A percentile compares a stretch with the other conserved stretches of the same genome.
These are phyloP conservation scores for Scleroderma bovista DNA, from an alignment of 768 basidiomycete genomes.

Conservation along the genomic window DNA sequence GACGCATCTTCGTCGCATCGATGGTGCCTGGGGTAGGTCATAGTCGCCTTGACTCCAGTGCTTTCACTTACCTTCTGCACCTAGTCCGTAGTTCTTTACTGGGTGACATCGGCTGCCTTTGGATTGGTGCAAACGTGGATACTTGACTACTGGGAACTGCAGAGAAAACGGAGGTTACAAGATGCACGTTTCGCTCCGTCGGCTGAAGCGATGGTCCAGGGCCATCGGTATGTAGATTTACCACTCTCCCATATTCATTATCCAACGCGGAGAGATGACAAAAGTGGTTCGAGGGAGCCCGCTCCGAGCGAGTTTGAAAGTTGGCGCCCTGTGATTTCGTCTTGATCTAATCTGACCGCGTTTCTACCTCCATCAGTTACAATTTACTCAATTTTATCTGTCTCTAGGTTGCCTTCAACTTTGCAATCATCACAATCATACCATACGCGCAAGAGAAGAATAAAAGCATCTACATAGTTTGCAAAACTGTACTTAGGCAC, in stretches of 20 bases:
- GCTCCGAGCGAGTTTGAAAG: slow-evolving; percentile 26
- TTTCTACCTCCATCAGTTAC: slow-evolving; percentile 1
- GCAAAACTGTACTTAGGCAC: not conserved
- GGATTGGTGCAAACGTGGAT: slow-evolving; percentile 72
- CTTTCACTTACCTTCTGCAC: slow-evolving; percentile 4
- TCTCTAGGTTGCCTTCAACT: not conserved
- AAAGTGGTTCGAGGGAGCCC: slow-evolving; percentile 73
- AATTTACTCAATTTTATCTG: not conserved
- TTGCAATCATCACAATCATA: not conserved
- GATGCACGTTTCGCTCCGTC: not conserved
- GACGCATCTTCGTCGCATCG: slow-evolving; percentile 61
- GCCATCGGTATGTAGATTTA: slow-evolving; percentile 12
- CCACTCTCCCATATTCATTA: not conserved
- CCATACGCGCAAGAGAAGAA: not conserved
- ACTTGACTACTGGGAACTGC: slow-evolving; percentile 58
- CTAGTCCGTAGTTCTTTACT: slow-evolving; percentile 66
- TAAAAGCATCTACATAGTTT: not conserved
- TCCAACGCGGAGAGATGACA: slow-evolving; percentile 55
- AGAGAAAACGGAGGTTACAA: slow-evolving; percentile 26
- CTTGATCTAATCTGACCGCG: slow-evolving; percentile 92
- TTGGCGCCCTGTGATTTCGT: slow-evolving; percentile 52
- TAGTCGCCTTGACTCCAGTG: not conserved
- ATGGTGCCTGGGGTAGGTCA: slow-evolving; percentile 65
- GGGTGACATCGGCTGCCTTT: slow-evolving; percentile 71
- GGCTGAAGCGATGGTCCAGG: not conserved